These are phyloP conservation scores for Fraxinus xanthoxyloides DNA, from an alignment of 305 asterid genomes.

Conservation along the genomic window DNA sequence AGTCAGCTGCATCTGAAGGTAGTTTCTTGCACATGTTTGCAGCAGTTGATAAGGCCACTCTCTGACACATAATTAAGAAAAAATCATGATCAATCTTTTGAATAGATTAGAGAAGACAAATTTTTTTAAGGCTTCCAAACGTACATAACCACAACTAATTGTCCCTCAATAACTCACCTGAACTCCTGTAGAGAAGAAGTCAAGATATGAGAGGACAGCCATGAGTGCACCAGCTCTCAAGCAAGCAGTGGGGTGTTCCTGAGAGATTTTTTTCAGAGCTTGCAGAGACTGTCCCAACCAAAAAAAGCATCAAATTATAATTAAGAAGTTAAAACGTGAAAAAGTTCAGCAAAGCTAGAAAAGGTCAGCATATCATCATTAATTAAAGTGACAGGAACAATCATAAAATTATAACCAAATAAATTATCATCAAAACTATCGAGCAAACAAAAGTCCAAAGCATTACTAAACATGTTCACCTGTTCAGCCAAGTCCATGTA, in stretches of 20 bases:
- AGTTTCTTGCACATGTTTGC: conserved; percentile 99
- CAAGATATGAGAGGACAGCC: conserved; percentile 99
- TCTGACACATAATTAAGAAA: conserved; percentile 36
- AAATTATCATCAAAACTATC: background rate
- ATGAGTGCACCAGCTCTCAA: conserved; percentile 97
- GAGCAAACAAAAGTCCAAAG: conserved; percentile 6
- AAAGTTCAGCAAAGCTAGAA: background rate
- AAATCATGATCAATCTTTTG: background rate
- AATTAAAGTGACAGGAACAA: background rate
- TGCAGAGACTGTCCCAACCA: conserved; percentile 76
- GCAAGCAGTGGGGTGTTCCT: conserved; percentile 98
- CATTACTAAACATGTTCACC: conserved; percentile 36
- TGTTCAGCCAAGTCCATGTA: conserved; percentile 99
- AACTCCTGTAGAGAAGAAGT: conserved; percentile 96
- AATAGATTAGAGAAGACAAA: background rate
- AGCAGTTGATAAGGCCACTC: conserved; percentile 94
- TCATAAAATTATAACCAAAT: background rate
- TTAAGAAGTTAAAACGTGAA: background rate
- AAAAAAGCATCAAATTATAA: conserved; percentile 16
- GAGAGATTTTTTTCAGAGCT: conserved; percentile 98
- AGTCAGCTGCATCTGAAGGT: conserved; percentile 96
- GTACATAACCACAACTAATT: background rate
- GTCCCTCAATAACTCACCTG: conserved; percentile 55
- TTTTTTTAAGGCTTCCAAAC: background rate
- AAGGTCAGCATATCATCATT: background rate